Conservation (phyloP, 2,329 filamentous ascomycete species). For the Sporothrix sp. region DNA sequence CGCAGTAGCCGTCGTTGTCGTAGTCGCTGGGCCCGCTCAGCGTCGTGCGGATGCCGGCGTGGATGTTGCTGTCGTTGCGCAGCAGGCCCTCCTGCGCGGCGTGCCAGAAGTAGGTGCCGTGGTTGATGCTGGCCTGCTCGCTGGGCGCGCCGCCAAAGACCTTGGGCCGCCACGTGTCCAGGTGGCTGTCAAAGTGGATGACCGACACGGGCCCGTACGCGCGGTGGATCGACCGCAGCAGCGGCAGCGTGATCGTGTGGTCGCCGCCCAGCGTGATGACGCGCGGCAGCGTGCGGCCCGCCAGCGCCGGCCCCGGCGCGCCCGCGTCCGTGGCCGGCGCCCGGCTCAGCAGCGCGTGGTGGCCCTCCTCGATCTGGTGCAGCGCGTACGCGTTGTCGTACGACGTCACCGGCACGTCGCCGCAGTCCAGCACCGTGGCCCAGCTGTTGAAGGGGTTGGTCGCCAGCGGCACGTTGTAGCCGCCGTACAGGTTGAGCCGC, state of each 20-base stretch:
- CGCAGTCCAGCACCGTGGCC: slow-evolving; percentile 72
- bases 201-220: slow-evolving; percentile 52
- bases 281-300: slow-evolving; percentile 66
- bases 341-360: slow-evolving; percentile 64
- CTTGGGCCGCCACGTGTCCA: slow-evolving; percentile 71
- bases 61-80: slow-evolving; percentile 75
- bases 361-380: slow-evolving; percentile 76
- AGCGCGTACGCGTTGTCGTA: slow-evolving; percentile 78
- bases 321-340: slow-evolving; percentile 58
- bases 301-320: slow-evolving; percentile 57
- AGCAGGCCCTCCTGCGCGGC: slow-evolving; percentile 68
- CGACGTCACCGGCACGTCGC: slow-evolving; percentile 78
- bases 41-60: slow-evolving; percentile 78
- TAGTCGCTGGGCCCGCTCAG: slow-evolving; percentile 71
- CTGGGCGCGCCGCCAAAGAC: slow-evolving; percentile 77
- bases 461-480: slow-evolving; percentile 73
- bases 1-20: slow-evolving; percentile 76
- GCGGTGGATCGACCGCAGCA: slow-evolving; percentile 50
- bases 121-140: slow-evolving; percentile 68
- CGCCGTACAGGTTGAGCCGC: slow-evolving; percentile 76
- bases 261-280: slow-evolving; percentile 67
- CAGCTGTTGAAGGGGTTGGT: slow-evolving; percentile 76
- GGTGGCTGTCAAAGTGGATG: slow-evolving; percentile 53
- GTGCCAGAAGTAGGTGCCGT: slow-evolving; percentile 85
- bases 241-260: slow-evolving; percentile 52